Evolutionary conservation across 2,329 filamentous ascomycete genomes (phyloP), one percentile per base, ranked within the genome.

Genomic region (Coniosporium tulheliwenetii): DNA sequence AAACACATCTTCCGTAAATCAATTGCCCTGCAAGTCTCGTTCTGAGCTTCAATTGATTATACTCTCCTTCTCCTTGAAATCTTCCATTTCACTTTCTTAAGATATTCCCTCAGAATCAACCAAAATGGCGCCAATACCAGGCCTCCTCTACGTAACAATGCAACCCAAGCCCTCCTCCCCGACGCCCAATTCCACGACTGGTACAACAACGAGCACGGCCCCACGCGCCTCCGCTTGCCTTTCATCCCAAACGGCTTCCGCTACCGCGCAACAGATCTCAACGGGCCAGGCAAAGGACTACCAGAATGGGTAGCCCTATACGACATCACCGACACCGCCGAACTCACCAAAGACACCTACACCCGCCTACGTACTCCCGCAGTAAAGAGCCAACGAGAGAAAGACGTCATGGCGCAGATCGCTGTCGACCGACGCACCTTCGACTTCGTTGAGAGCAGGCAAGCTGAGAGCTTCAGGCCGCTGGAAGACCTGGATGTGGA

Each of bases 141-240:
- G 85, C 44, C 76, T 86, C 52, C 77, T 93, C 54, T 85, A 80
- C 58, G 85, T 93, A 50, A 86, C 83, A 12, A 93, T 93, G 80
- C 78, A 87, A 61, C 84, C 85, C 51, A 70, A 73, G 57, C 67
- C 73, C 43, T 71, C 70, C 69, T 85, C 50, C 67, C 78, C 41
- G 61, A 71, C 38, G 67, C 74, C 46, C 76, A 83, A 52, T 93
- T 93, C 62, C 81, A 93, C 60, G 84, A 93, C 57, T 89, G 84
- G 83, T 93, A 93, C 67, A 87, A 93, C 65, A 91, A 86, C 60
- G 85, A 93, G 64, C 85, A 93, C 63, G 85, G 85, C 41, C 85
- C 85, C 13, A 75, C 78, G 12, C 80, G 85, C 38, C 72, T 93
- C 5, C 79, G 84, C 38, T 64, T 93, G 10, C 75, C 82, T 3